Base-by-base conservation (phyloP, 352 stramenopile species). In the Pythium dissimile region DNA sequence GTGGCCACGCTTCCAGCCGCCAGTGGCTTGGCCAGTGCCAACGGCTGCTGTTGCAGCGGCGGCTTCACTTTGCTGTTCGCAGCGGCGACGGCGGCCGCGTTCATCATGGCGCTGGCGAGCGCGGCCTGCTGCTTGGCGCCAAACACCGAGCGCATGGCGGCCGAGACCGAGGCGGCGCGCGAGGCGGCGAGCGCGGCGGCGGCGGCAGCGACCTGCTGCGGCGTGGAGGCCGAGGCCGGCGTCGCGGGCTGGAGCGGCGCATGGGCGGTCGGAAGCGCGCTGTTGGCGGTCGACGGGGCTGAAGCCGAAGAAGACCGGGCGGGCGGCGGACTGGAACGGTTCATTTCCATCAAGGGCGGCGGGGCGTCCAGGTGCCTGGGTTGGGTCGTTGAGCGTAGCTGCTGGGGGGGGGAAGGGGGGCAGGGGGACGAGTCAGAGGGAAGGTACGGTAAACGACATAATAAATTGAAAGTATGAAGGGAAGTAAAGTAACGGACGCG, bases 131-230 rank as follows among this genome's bases (percentile, higher is more conserved):
- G 34, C 27, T 60, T 60, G 44, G 59, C 51, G 45, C 59, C 59
- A 21, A 66, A 61, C 34, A 66, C 59, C 12, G 48, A 59, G 39
- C 59, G 59, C 50, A 66, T 52, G 44, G 59, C 59, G 21, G 59
- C 59, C 26, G 50, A 61, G 43, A 66, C 50, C 1, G 58, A 50
- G 6, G 58, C 58, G 21, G 58, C 58, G 23, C 58, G 58, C 41
- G 58, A 65, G 34, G 58, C 58, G 34, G 58, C 58, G 48, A 65
- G 34, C 18, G 58, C 58, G 15, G 58, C 58, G 1, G 58, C 58
- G 6, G 58, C 58, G 7, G 58, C 58, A 12, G 58, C 58, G 41
- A 65, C 58, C 32, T 65, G 58, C 43, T 65, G 58, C 43, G 58
- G 49, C 42, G 58, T 65, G 18, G 50, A 47, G 26, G 24, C 18